Percentiles rank a stretch among this genome's conserved stretches.
Evolutionary conservation across 1,139 yeast genomes (phyloP).

Genomic region (Debaryomycetaceae sp.): DNA sequence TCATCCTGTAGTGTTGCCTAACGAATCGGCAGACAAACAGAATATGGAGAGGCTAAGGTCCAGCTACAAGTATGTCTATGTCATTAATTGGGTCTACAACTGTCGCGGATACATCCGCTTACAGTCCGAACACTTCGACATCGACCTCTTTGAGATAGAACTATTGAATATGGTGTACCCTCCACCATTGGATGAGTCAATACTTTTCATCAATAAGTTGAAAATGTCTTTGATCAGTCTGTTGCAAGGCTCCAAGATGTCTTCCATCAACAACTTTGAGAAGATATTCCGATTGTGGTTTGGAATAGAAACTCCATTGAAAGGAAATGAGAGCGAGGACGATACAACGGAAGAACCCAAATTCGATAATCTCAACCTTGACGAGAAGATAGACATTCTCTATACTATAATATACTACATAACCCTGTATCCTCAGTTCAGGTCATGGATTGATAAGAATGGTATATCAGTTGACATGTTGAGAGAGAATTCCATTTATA

Average conservation of each 20-base stretch:
- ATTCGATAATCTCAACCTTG: conserved; percentile 37
- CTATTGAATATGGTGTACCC: conserved; percentile 38
- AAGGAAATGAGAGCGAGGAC: conserved; percentile 23
- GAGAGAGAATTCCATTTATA: conserved; percentile 22
- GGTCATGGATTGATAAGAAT: conserved; percentile 42
- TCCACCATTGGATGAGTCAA: conserved; percentile 32
- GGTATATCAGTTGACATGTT: conserved; percentile 29
- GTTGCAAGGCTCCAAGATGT: conserved; percentile 26
- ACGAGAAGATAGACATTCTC: conserved; percentile 46
- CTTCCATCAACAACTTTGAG: conserved; percentile 40
- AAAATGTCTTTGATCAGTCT: conserved; percentile 38
- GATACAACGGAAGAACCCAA: conserved; percentile 15
- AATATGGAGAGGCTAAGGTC: conserved; percentile 18
- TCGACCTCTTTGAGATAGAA: conserved; percentile 54
- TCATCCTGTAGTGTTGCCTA: conserved; percentile 26
- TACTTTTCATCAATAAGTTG: conserved; percentile 38
- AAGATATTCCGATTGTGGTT: conserved; percentile 43
- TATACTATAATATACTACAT: conserved; percentile 39
- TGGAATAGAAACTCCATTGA: conserved; percentile 36
- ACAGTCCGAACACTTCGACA: conserved; percentile 48
- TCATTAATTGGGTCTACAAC: conserved; percentile 50
- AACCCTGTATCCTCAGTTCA: conserved; percentile 33
- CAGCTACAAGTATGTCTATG: conserved; percentile 38
- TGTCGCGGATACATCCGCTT: conserved; percentile 43
- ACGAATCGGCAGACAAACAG: conserved; percentile 14